A percentile compares a stretch with the other conserved stretches of the same genome.
These are phyloP conservation scores for Parastagonospora nodorum DNA, from an alignment of 2,329 filamentous ascomycete species.

Conservation along the genomic window DNA sequence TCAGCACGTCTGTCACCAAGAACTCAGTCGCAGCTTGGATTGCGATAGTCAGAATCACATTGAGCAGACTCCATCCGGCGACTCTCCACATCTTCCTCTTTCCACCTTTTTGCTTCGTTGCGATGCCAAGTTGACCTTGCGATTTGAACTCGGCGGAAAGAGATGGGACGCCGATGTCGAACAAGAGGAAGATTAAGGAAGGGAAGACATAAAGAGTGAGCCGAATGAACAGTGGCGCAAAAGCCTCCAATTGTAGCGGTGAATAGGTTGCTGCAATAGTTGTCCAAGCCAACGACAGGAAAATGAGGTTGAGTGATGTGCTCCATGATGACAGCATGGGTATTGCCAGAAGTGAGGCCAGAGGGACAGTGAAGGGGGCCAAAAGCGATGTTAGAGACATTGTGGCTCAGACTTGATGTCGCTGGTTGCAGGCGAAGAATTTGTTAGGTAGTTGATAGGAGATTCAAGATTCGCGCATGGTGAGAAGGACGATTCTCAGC, in stretches of 20 bases:
- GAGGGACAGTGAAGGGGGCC: constrained; percentile 44
- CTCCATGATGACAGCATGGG: constrained; percentile 75
- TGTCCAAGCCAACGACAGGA: constrained; percentile 90
- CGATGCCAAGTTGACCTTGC: constrained; percentile 60
- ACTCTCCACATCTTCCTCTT: constrained; percentile 55
- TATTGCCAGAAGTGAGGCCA: constrained; percentile 69
- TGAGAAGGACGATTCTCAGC: too few species aligned
- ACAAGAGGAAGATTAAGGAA: constrained; percentile 71
- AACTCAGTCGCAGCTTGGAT: constrained; percentile 63
- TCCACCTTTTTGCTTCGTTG: constrained; percentile 46
- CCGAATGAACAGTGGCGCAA: constrained; percentile 71
- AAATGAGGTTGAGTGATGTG: constrained; percentile 81
- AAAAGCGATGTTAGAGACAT: constrained; percentile 40
- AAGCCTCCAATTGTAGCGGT: constrained; percentile 74
- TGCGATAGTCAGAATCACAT: constrained; percentile 59
- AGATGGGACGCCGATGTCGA: constrained; percentile 73
- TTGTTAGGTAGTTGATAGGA: not conserved
- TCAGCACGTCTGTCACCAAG: constrained; percentile 58
- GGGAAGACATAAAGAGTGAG: constrained; percentile 74
- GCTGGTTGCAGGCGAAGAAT: not conserved
- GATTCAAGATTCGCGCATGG: not conserved
- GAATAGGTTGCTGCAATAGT: constrained; percentile 80
- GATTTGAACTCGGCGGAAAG: constrained; percentile 72
- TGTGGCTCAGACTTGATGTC: not conserved
- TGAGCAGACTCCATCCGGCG: constrained; percentile 59